Evolutionary conservation across 495 filamentous ascomycete species (phyloP).

Genomic region (Terfezia boudieri): DNA sequence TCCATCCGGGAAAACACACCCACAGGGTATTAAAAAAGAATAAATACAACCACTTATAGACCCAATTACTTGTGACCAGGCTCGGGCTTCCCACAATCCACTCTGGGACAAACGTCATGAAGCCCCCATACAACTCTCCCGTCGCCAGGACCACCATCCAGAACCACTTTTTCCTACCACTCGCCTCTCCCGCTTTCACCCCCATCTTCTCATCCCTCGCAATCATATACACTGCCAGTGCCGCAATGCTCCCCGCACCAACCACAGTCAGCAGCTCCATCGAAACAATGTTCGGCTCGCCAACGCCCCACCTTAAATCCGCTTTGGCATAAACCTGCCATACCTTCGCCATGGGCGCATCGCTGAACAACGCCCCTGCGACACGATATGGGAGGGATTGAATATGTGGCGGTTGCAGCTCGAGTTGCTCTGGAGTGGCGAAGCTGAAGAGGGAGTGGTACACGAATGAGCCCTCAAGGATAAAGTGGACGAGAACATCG

Average conservation of each 20-base stretch:
- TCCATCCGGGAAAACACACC: conserved; percentile 61
- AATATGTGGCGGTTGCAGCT: conserved; percentile 17
- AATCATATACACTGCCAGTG: conserved; percentile 47
- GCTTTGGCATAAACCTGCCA: conserved; percentile 92
- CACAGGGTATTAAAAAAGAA: conserved; percentile 83
- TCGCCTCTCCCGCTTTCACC: not conserved
- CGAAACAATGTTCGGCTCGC: conserved; percentile 55
- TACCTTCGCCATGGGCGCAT: conserved; percentile 38
- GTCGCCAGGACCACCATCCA: conserved; percentile 59
- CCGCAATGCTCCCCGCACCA: conserved; percentile 47
- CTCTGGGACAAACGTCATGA: conserved; percentile 91
- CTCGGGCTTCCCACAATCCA: conserved; percentile 62
- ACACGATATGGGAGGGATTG: conserved; percentile 14
- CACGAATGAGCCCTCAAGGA: conserved; percentile 74
- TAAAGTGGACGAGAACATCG: conserved; percentile 69
- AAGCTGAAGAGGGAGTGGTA: conserved; percentile 80
- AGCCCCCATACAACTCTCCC: conserved; percentile 82
- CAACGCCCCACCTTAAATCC: conserved; percentile 58
- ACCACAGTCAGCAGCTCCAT: conserved; percentile 74
- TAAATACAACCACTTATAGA: conserved; percentile 76
- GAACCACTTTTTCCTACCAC: conserved; percentile 33
- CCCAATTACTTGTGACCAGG: conserved; percentile 58
- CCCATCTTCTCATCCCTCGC: conserved; percentile 24
- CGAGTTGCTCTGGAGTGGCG: conserved; percentile 19
- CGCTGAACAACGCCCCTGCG: conserved; percentile 23